Percentiles rank a stretch among this genome's conserved stretches.
These are phyloP conservation scores for Lonicera japonica DNA, from an alignment of 129 eudicot genomes.

Conservation along the genomic window DNA sequence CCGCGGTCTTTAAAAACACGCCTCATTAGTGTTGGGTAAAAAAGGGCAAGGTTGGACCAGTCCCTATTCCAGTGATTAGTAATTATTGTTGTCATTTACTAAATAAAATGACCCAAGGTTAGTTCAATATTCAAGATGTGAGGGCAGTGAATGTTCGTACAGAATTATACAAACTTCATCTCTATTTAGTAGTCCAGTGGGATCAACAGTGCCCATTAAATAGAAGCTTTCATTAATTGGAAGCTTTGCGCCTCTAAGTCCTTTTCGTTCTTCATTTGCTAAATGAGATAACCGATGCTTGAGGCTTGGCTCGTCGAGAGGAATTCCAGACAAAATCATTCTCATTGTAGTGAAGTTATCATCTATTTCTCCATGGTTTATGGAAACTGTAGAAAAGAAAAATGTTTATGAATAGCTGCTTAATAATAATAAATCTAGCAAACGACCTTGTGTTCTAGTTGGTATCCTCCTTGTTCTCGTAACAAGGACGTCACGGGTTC, in stretches of 20 bases:
- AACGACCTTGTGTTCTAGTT: neutral
- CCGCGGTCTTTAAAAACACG: no score
- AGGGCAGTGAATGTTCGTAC: constrained; percentile 30
- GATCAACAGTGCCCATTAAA: constrained; percentile 81
- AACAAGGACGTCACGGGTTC: no score
- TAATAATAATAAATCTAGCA: no score
- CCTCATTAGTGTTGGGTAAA: no score
- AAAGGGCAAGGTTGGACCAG: no score
- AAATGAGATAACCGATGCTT: constrained; percentile 35
- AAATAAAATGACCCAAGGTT: no score
- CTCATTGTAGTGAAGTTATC: constrained; percentile 27
- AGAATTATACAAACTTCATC: constrained; percentile 68
- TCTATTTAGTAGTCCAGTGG: constrained; percentile 42
- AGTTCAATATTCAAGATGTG: no score
- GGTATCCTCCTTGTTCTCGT: no score
- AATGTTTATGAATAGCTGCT: neutral
- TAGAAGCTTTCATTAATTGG: constrained; percentile 64
- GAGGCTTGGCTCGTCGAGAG: constrained; percentile 56
- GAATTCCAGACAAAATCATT: constrained; percentile 50
- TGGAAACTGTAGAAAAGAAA: constrained; percentile 45
- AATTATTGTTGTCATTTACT: no score
- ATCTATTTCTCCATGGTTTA: constrained; percentile 32
- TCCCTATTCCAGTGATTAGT: no score
- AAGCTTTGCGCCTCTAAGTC: constrained; percentile 55
- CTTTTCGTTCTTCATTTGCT: constrained; percentile 32